Percentiles rank a stretch among this genome's conserved stretches.
Evolutionary conservation across 768 basidiomycete species (phyloP).

Genomic region (Rhodotorula sphaerocarpa): DNA sequence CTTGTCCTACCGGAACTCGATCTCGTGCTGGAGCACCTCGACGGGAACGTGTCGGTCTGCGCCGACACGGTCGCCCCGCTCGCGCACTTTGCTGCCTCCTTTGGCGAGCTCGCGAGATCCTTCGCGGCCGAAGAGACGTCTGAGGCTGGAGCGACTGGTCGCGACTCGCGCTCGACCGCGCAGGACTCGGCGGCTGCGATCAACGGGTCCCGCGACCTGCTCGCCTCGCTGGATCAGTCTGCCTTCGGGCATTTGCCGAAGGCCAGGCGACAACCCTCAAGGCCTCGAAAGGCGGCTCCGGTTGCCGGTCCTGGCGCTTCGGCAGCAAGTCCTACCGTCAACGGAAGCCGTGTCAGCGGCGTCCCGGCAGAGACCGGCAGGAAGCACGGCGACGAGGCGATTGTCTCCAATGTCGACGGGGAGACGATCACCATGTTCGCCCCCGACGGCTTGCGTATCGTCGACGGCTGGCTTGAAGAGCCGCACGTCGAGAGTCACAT

Average conservation of each 20-base stretch:
- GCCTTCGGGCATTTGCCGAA: no score
- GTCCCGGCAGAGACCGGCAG: slow-evolving; percentile 21
- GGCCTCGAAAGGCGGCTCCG: no score
- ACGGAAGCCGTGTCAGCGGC: no score
- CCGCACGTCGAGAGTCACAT: not conserved
- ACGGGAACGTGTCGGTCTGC: slow-evolving; percentile 39
- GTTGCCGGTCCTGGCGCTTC: no score
- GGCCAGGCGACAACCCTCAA: no score
- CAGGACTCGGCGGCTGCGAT: not conserved
- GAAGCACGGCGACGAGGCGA: slow-evolving; percentile 19
- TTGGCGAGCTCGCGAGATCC: slow-evolving; percentile 9
- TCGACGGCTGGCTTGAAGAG: slow-evolving; percentile 61
- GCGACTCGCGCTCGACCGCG: no score
- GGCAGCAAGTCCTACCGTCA: no score
- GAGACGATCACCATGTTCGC: slow-evolving; percentile 77
- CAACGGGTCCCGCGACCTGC: no score
- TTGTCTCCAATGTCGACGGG: slow-evolving; percentile 52
- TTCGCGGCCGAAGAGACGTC: not conserved
- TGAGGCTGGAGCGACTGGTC: no score
- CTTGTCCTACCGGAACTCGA: slow-evolving; percentile 32
- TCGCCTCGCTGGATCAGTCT: slow-evolving; percentile 60
- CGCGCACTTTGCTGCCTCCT: slow-evolving; percentile 37
- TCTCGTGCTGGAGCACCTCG: slow-evolving; percentile 10
- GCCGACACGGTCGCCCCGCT: slow-evolving; percentile 43
- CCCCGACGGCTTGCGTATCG: slow-evolving; percentile 55